Base-by-base conservation (phyloP, 257 asterid genomes). In the Leonotis leonurus region DNA sequence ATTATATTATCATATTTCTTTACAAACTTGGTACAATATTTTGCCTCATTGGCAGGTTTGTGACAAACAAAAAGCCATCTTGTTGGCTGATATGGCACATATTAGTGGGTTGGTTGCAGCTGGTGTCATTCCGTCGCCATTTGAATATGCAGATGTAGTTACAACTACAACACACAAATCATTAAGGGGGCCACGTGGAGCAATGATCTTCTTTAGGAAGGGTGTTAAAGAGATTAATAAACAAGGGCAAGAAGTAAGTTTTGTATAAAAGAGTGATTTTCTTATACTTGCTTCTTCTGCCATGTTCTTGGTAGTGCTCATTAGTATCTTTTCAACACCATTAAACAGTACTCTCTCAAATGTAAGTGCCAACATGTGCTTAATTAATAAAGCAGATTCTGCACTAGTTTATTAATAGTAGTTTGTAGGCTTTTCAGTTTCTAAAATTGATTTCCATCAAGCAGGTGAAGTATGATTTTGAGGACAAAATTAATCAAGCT, bases 11-110 rank as follows among this genome's bases (percentile, higher is more conserved):
- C n/a, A n/a, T n/a, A n/a, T n/a, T n/a, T n/a, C n/a, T n/a, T n/a
- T n/a, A n/a, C n/a, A n/a, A n/a, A n/a, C n/a, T n/a, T n/a, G 20
- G 64, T 65, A 13, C 35, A 12, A 33, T 18, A 18, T 18, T 24
- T 37, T 16, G 27, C 33, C 11, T 49, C 60, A 72, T 60, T 74
- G 70, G 24, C 83, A 92, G 99, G 97, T 86, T 5, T 88, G 98
- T 73, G 91, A 91, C 84, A 91, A 86, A 78, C 98, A 86, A 68
- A 91, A 91, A 70, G 88, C 92, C 12, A 46, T 88, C 33, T 17
- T 91, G 82, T 78, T 91, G 87, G 98, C 96, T 50, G 98, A 91
- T 80, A 92, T 92, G 98, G 98, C 96, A 70, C 98, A 91, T 68
- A 91, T 91, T 46, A 91, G 98, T 81, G 98, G 99, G 56, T 73